A percentile compares a stretch with the other conserved stretches of the same genome.
Conservation (phyloP, 129 eudicot genomes). For the Kitagawia praeruptora region DNA sequence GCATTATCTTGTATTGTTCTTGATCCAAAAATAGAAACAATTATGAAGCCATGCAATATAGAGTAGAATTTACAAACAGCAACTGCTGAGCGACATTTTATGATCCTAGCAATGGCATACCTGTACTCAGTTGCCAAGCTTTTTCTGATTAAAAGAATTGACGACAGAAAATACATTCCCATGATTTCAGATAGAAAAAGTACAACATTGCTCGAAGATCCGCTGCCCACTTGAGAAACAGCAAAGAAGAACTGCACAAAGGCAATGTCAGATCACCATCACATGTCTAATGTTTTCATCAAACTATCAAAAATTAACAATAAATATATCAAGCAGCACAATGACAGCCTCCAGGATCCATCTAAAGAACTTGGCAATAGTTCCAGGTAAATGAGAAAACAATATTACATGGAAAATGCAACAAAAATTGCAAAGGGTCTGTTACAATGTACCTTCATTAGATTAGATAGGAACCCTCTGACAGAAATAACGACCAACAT, state of each 20-base stretch:
- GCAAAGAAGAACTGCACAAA: constrained; percentile 92
- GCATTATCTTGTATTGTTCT: not conserved
- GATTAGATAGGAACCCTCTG: constrained; percentile 80
- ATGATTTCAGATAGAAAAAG: constrained; percentile 94
- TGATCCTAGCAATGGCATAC: not conserved
- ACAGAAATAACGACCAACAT: constrained; percentile 93
- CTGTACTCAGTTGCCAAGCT: constrained; percentile 90
- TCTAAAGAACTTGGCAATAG: not conserved
- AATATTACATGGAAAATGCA: not conserved
- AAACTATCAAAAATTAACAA: not conserved
- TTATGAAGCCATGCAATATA: not conserved
- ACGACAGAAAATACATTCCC: constrained; percentile 98
- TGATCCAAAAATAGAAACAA: not conserved
- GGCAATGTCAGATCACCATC: constrained; percentile 7
- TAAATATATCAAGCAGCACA: not conserved
- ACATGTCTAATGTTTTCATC: not conserved
- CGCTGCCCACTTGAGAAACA: constrained; percentile 96
- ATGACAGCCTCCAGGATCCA: not conserved
- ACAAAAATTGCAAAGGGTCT: not conserved
- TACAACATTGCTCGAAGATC: constrained; percentile 97
- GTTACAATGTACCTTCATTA: constrained; percentile 72
- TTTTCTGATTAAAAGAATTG: constrained; percentile 85
- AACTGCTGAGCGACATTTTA: not conserved
- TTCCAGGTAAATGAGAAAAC: not conserved
- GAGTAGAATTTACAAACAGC: not conserved